phyloP scores from a whole-genome alignment of 129 eudicot genomes.

The Artemisia argyi region DNA sequence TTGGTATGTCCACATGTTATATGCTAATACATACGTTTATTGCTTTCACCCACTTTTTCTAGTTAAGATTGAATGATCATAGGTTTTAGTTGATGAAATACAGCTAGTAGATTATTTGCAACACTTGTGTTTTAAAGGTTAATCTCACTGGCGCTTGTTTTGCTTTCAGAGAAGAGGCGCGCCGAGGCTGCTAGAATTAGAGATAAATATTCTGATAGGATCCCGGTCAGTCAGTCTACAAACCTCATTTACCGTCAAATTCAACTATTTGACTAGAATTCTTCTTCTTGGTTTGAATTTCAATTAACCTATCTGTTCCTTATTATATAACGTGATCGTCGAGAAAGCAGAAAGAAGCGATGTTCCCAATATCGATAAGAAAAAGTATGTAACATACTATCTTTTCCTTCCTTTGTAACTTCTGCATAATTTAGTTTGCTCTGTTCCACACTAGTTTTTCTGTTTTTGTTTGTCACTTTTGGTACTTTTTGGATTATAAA shows the following conservation, averaged over 20 bases:
- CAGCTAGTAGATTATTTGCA: too few relatives aligned
- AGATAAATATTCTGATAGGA: conserved; percentile 76
- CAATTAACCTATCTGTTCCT: conserved; percentile 7
- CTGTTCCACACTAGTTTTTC: too few relatives aligned
- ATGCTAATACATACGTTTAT: background rate
- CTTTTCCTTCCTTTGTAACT: background rate
- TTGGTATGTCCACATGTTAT: conserved; percentile 35
- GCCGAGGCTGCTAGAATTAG: conserved; percentile 44
- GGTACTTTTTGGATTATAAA: too few relatives aligned
- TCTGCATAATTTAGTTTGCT: background rate
- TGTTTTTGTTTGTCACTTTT: too few relatives aligned
- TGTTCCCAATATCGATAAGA: conserved; percentile 42
- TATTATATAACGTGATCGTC: conserved; percentile 42
- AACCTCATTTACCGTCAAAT: too few relatives aligned
- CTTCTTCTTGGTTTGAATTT: background rate
- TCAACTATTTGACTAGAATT: background rate
- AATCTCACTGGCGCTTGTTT: background rate
- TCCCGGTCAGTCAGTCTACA: conserved; percentile 40
- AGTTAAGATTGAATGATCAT: background rate
- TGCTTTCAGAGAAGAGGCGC: conserved; percentile 57
- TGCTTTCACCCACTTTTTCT: background rate
- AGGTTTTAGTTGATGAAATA: background rate
- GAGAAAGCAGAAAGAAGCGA: conserved; percentile 65
- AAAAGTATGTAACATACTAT: conserved; percentile 38
- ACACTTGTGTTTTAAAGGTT: too few relatives aligned